Evolutionary conservation across 2,329 filamentous ascomycete genomes (phyloP).

Genomic region (Paraphaeosphaeria minitans): DNA sequence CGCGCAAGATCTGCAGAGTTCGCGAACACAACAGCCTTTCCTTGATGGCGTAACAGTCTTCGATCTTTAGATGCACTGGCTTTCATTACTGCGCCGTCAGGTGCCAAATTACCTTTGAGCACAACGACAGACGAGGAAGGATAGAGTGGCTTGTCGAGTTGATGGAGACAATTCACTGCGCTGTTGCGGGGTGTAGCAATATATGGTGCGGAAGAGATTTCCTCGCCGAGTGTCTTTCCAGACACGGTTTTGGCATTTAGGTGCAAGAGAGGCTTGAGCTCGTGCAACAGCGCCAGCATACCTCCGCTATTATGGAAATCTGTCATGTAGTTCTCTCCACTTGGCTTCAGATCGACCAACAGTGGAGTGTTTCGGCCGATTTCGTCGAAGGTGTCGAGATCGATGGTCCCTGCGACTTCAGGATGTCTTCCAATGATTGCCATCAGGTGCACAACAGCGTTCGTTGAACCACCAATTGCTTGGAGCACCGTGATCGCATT

Average conservation of each 20-base stretch:
- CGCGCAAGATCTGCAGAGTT: constrained; percentile 77
- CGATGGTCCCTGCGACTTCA: constrained; percentile 69
- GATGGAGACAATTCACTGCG: constrained; percentile 34
- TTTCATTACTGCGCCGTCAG: constrained; percentile 86
- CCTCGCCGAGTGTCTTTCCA: constrained; percentile 77
- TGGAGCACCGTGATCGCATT: constrained; percentile 54
- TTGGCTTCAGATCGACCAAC: constrained; percentile 81
- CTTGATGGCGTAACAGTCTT: constrained; percentile 69
- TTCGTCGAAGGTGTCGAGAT: constrained; percentile 77
- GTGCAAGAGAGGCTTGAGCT: constrained; percentile 78
- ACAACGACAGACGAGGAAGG: constrained; percentile 81
- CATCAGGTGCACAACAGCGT: constrained; percentile 52
- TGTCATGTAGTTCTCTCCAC: constrained; percentile 83
- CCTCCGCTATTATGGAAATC: constrained; percentile 84
- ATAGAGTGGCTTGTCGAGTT: constrained; percentile 81
- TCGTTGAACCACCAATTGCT: constrained; percentile 53
- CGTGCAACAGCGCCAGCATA: constrained; percentile 79
- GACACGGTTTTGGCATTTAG: constrained; percentile 79
- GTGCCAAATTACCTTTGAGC: constrained; percentile 81
- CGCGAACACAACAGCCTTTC: constrained; percentile 79
- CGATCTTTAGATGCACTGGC: constrained; percentile 89
- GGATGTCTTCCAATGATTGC: constrained; percentile 58
- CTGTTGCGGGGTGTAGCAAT: constrained; percentile 5
- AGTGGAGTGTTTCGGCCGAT: constrained; percentile 80
- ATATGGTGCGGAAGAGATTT: constrained; percentile 72